These are phyloP conservation scores for Penicillium sp. DNA, from an alignment of 2,329 filamentous ascomycete species.

Conservation along the genomic window DNA sequence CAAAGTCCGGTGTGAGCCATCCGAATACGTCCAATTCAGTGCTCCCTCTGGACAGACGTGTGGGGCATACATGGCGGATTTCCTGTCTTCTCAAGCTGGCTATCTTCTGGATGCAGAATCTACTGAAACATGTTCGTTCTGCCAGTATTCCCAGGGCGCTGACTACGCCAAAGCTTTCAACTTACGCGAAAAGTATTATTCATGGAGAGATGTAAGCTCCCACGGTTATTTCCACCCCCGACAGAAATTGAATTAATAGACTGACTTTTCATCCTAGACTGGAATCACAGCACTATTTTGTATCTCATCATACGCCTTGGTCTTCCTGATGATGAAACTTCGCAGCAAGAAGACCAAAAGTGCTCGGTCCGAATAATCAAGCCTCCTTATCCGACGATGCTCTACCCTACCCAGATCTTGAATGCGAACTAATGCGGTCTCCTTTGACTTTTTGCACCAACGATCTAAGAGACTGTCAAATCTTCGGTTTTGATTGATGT, in stretches of 20 bases:
- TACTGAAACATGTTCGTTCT: constrained; percentile 30
- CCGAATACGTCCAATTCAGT: constrained; percentile 32
- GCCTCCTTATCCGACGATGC: too few species aligned
- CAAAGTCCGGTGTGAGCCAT: constrained; percentile 34
- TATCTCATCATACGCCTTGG: constrained; percentile 42
- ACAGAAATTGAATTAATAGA: background rate
- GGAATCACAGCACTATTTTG: constrained; percentile 47
- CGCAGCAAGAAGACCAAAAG: constrained; percentile 50
- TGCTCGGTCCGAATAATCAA: constrained; percentile 32
- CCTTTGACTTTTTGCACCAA: background rate
- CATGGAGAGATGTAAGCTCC: constrained; percentile 37
- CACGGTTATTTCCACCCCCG: too few species aligned
- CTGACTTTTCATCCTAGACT: constrained; percentile 22
- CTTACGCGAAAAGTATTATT: constrained; percentile 33
- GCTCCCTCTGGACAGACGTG: constrained; percentile 31
- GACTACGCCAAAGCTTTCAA: constrained; percentile 38
- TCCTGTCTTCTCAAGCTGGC: constrained; percentile 26
- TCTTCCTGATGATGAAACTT: constrained; percentile 51
- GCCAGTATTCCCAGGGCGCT: constrained; percentile 30
- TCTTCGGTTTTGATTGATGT: too few species aligned
- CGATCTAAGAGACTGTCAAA: background rate
- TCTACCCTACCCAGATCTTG: background rate
- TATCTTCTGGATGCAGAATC: constrained; percentile 32
- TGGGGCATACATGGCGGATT: constrained; percentile 35
- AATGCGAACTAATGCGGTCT: background rate